phyloP scores from a whole-genome alignment of 306 rosid genomes.

The Alnus rubra region DNA sequence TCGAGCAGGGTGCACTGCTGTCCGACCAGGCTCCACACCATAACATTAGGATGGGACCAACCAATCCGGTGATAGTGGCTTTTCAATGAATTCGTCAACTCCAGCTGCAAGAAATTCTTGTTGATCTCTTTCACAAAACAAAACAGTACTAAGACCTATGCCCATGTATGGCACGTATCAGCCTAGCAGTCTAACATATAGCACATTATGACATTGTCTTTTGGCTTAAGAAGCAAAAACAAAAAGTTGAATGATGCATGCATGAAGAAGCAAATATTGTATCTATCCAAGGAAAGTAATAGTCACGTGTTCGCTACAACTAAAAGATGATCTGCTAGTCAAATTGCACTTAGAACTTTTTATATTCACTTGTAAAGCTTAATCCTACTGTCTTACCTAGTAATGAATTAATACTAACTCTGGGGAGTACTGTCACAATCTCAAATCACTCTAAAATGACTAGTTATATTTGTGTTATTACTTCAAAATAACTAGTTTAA shows the following conservation, averaged over 20 bases:
- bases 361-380: too few species aligned
- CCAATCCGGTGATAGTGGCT: constrained; percentile 21
- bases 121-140: not conserved
- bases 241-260: too few species aligned
- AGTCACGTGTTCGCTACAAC: too few species aligned
- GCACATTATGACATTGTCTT: not conserved
- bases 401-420: too few species aligned
- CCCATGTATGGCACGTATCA: constrained; percentile 21
- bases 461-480: constrained; percentile 2
- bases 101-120: constrained; percentile 28
- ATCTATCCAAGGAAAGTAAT: too few species aligned
- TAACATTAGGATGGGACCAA: constrained; percentile 25
- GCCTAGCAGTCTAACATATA: constrained; percentile 15
- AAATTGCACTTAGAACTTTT: too few species aligned
- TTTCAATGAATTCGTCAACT: constrained; percentile 18
- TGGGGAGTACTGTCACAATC: too few species aligned
- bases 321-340: too few species aligned
- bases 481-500: not conserved
- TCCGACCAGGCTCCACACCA: too few species aligned
- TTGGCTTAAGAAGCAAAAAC: not conserved
- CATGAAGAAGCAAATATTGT: too few species aligned
- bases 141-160: not conserved
- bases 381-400: too few species aligned
- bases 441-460: not conserved
- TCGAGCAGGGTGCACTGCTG: too few species aligned